Evolutionary conservation across 2,329 filamentous ascomycete genomes (phyloP).

Genomic region (Helotiales sp.): DNA sequence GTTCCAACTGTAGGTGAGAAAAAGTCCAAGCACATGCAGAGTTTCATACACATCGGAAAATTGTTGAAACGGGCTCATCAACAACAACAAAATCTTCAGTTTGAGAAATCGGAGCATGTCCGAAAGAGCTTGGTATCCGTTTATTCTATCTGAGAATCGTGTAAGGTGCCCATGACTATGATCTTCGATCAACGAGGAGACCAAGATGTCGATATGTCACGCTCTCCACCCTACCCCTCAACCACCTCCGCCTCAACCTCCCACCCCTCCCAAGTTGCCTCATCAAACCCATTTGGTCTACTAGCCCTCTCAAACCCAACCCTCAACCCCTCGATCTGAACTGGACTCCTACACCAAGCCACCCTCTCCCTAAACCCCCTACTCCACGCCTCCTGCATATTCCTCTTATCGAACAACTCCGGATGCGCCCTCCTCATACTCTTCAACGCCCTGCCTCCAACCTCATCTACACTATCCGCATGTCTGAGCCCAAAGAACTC

Average conservation of each 20-base stretch:
- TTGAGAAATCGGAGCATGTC: too few relatives aligned
- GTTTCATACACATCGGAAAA: too few relatives aligned
- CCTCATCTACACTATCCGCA: conserved; percentile 34
- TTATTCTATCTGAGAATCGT: too few relatives aligned
- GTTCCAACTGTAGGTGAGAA: too few relatives aligned
- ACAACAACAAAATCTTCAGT: too few relatives aligned
- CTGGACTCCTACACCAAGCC: conserved; percentile 35
- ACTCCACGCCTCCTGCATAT: conserved; percentile 31
- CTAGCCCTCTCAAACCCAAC: conserved; percentile 33
- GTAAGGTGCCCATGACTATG: too few relatives aligned
- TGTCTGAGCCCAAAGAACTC: conserved; percentile 33
- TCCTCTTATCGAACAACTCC: conserved; percentile 33
- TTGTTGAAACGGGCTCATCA: too few relatives aligned
- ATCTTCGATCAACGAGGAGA: too few relatives aligned
- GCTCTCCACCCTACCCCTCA: conserved; percentile 20
- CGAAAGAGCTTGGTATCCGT: too few relatives aligned
- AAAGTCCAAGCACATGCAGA: too few relatives aligned
- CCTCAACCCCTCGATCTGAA: conserved; percentile 30
- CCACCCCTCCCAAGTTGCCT: conserved; percentile 44
- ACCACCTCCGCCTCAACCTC: conserved; percentile 28
- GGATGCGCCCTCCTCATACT: conserved; percentile 32
- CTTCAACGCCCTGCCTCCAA: conserved; percentile 30
- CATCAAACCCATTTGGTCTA: conserved; percentile 52
- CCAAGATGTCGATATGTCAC: too few relatives aligned
- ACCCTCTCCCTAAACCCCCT: conserved; percentile 28